phyloP scores from a whole-genome alignment of 2,329 filamentous ascomycete species.

The Penicillium sp. region DNA sequence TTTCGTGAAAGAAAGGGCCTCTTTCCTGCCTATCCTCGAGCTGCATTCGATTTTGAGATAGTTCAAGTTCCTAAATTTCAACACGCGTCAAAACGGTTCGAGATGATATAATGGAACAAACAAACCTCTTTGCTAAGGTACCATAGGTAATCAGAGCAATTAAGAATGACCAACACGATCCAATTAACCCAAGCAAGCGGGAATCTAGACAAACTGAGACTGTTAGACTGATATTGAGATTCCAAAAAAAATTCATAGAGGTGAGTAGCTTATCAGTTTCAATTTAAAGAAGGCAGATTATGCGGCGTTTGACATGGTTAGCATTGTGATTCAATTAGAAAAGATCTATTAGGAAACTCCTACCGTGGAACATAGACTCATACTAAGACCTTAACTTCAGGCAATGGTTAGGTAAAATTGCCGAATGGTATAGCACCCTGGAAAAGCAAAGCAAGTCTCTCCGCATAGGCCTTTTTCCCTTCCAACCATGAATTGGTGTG shows the following conservation, averaged over 20 bases:
- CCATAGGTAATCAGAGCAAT: conserved; percentile 43
- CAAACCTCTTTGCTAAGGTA: conserved; percentile 52
- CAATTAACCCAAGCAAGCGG: neutral
- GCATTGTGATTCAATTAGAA: too few species aligned
- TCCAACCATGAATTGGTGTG: conserved; percentile 40
- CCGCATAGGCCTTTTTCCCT: conserved; percentile 35
- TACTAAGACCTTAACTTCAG: conserved; percentile 14
- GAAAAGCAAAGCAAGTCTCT: conserved; percentile 31
- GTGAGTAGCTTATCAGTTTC: neutral
- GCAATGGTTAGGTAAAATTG: conserved; percentile 10
- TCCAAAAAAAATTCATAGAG: neutral
- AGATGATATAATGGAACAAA: neutral
- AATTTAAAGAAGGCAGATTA: neutral
- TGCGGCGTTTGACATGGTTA: neutral
- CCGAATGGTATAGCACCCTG: conserved; percentile 19
- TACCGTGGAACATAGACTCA: neutral
- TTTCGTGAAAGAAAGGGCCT: conserved; percentile 55
- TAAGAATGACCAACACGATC: neutral
- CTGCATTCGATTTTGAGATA: conserved; percentile 58
- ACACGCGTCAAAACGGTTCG: neutral
- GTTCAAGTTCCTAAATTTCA: conserved; percentile 46
- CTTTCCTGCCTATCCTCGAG: conserved; percentile 55
- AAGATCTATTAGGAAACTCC: neutral
- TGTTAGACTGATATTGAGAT: neutral
- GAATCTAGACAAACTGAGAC: neutral